phyloP scores from a whole-genome alignment of 2,329 filamentous ascomycete species.

The Alternaria viburni region DNA sequence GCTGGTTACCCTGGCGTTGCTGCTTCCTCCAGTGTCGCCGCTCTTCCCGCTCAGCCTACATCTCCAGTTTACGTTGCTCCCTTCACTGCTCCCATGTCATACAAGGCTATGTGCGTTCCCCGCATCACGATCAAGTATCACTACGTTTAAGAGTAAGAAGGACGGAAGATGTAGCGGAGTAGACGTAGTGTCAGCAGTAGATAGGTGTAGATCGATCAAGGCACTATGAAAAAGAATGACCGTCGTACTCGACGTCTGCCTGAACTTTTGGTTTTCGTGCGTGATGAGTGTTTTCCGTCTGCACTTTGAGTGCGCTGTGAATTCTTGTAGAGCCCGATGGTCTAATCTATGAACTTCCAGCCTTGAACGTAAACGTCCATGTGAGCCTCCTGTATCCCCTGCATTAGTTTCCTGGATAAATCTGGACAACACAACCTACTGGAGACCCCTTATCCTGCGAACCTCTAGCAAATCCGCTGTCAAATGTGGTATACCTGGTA shows the following conservation, averaged over 20 bases:
- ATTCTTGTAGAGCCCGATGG: constrained; percentile 14
- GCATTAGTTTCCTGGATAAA: constrained; percentile 9
- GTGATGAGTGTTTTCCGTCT: constrained; percentile 25
- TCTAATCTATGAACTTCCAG: constrained; percentile 7
- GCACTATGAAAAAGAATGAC: constrained; percentile 22
- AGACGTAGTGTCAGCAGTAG: constrained; percentile 24
- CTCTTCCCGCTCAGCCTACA: constrained; percentile 28
- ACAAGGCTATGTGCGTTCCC: constrained; percentile 24
- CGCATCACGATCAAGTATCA: constrained; percentile 22
- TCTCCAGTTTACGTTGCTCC: constrained; percentile 27
- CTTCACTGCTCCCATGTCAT: constrained; percentile 23
- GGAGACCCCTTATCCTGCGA: constrained; percentile 1
- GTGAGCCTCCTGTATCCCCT: constrained; percentile 4
- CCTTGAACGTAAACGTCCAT: constrained; percentile 12
- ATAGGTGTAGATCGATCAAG: constrained; percentile 22
- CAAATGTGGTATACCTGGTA: constrained; percentile 4
- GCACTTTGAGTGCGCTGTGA: constrained; percentile 21
- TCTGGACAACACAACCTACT: constrained; percentile 14
- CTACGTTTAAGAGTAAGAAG: constrained; percentile 27
- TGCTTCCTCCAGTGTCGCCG: constrained; percentile 8
- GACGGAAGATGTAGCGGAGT: constrained; percentile 24
- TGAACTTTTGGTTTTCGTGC: constrained; percentile 23
- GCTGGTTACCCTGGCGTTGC: neutral
- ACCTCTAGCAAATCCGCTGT: constrained; percentile 11
- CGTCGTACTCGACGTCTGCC: constrained; percentile 18